Base-by-base conservation (phyloP, 2,329 filamentous ascomycete genomes). In the Lachnellula cervina region DNA sequence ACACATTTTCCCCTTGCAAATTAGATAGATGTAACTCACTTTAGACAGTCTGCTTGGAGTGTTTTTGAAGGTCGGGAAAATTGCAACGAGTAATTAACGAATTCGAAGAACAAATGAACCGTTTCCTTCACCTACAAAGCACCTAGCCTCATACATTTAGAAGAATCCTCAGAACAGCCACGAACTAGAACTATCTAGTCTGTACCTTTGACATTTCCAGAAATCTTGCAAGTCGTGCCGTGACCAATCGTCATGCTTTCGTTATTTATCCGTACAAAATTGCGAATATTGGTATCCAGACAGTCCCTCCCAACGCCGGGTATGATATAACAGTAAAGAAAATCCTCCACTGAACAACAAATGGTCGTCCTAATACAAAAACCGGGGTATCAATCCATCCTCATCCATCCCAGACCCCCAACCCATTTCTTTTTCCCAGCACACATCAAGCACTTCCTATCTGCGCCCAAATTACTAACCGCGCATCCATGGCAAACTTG, bases 401-500 rank as follows among this genome's bases (percentile, higher is more conserved):
- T 25, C 54, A 58, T 58, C 63, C 63, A 65, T 16, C 60, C 59
- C 40, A 62, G 45, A 3, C 57, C 62, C 28, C 62, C 62, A 51
- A 63, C 57, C 59, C 61, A 62, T 38, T 48, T 49, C 51, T 58
- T 61, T 43, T 54, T 59, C 38, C 59, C 58, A 19, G 79, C 78
- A 62, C 82, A 85, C 4, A 67, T 69, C 44, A 84, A 61, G 60
- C 82, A 85, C 42, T 75, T 71, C 56, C 78, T 73, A 62, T 80
- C 72, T 58, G 79, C 76, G 3, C 80, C 80, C 0, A 85, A 69
- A 58, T 81, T 81, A 58, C 78, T 82, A 42, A 84, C 74, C 0
- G 81, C 82, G 64, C 82, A 86, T 53, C 78, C 76, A 54, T 78
- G 80, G 69, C 82, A 85, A 14, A 85, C 80, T 11, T 75, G 71